Evolutionary conservation across 139 green algal genomes (phyloP), one percentile per base, ranked within the genome.

Genomic region (Volvox africanus): DNA sequence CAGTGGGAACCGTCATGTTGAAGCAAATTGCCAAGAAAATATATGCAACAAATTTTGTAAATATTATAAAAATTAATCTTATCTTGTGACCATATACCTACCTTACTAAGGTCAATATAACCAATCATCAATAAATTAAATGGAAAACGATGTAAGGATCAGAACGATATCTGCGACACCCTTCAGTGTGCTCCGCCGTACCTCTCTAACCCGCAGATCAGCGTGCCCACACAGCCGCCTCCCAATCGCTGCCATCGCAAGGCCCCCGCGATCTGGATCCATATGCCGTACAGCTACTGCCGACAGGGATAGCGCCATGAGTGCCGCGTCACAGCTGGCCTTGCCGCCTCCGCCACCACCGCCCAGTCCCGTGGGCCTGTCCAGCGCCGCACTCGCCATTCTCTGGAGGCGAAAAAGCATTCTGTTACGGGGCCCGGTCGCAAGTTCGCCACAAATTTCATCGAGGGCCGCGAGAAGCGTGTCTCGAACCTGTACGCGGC

Each of bases 211-310:
- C 3, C 61, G 19, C 21, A 77, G 21, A 76, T 90, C 86, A 0
- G 24, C 55, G 12, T 85, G 75, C 9, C 20, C 11, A 0, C 73
- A 37, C 73, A 90, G 73, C 86, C 75, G 32, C 71, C 37, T 73
- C 37, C 67, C 85, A 50, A 82, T 50, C 28, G 71, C 85, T 30
- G 71, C 85, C 83, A 80, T 76, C n/a, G 21, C 32, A 35, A 88
- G 33, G 82, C 62, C 82, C 16, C 85, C 85, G 68, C 69, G 69
- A 62, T 89, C 85, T 32, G 85, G 19, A 76, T 61, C 67, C 85
- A 89, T 22, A 50, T 89, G 85, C 44, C 85, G 85, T 36, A 82
- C 85, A n/a, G 85, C 85, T 71, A 89, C 85, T 44, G 37, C 85
- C 68, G 44, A 36, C 69, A 89, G 0, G n/a, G 85, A 89, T 44